Evolutionary conservation across 148 eudicot species (phyloP).

Genomic region (Mesembryanthemum crystallinum): DNA sequence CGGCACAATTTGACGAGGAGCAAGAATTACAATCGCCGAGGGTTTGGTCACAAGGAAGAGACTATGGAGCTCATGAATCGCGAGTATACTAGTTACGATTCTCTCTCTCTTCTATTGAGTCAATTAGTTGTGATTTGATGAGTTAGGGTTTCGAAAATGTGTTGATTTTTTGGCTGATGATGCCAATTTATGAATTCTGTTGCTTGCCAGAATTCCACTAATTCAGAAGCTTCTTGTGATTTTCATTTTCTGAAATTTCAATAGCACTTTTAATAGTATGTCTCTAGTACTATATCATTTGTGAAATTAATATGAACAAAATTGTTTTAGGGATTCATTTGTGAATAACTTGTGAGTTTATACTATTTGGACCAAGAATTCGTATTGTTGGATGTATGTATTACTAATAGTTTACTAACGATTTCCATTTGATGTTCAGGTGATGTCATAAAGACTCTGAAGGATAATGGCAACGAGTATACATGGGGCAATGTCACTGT

Average conservation of each 20-base stretch:
- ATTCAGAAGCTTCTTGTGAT: not conserved
- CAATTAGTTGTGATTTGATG: not conserved
- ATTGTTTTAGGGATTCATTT: not conserved
- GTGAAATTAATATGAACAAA: not conserved
- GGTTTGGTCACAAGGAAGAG: constrained; percentile 81
- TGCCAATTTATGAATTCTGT: not conserved
- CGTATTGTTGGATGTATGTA: not conserved
- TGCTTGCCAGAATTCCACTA: not conserved
- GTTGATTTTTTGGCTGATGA: not conserved
- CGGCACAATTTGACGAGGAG: constrained; percentile 87
- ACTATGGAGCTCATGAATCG: constrained; percentile 75
- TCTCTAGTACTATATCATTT: too few species aligned
- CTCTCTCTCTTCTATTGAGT: not conserved
- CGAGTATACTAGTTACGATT: constrained; percentile 73
- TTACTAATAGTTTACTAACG: not conserved
- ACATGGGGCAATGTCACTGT: constrained; percentile 97
- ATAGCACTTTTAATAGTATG: too few species aligned
- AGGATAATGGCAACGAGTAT: constrained; percentile 79
- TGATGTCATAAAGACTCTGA: constrained; percentile 80
- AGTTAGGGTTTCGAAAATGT: not conserved
- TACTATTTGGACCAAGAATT: not conserved
- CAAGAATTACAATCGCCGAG: constrained; percentile 78
- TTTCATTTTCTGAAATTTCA: not conserved
- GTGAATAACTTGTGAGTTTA: not conserved
- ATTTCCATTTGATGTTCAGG: constrained; percentile 41